phyloP scores from a whole-genome alignment of 2,329 filamentous ascomycete species.

The Fusarium austroafricanum region DNA sequence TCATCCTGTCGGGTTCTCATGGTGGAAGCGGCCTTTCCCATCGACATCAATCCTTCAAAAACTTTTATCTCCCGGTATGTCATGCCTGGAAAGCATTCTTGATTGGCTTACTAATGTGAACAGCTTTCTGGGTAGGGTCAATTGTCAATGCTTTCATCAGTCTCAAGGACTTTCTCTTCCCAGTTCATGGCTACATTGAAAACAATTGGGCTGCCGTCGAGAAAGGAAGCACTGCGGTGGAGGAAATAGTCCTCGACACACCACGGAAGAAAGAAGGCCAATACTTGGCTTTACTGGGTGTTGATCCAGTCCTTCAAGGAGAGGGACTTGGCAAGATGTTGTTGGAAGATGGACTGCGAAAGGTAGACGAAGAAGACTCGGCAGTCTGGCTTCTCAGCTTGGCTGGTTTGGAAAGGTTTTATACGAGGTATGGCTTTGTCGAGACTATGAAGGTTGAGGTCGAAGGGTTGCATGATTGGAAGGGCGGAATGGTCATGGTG shows the following conservation, averaged over 20 bases:
- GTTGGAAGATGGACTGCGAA: slow-evolving; percentile 2
- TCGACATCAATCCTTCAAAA: neutral
- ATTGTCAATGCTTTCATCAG: neutral
- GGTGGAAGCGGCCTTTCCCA: neutral
- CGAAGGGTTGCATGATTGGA: neutral
- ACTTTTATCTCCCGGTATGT: neutral
- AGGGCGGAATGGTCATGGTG: slow-evolving; percentile 15
- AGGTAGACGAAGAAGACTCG: neutral
- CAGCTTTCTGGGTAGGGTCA: slow-evolving; percentile 1
- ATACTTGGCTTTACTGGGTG: slow-evolving; percentile 1
- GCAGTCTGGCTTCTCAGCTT: slow-evolving; percentile 9
- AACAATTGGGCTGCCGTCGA: neutral
- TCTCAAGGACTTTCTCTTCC: neutral
- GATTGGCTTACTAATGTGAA: rapidly evolving
- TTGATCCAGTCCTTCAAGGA: slow-evolving; percentile 7
- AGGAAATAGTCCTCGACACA: neutral
- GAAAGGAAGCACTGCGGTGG: neutral
- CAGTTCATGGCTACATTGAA: neutral
- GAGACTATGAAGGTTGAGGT: neutral
- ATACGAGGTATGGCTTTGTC: neutral
- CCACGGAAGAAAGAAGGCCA: neutral
- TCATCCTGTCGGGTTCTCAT: slow-evolving; percentile 5
- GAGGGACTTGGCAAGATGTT: slow-evolving; percentile 6
- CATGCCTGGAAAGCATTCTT: rapidly evolving
- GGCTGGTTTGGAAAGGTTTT: slow-evolving; percentile 2